These are phyloP conservation scores for Angomonas desouzai DNA, from an alignment of 208 protist species.

Conservation along the genomic window DNA sequence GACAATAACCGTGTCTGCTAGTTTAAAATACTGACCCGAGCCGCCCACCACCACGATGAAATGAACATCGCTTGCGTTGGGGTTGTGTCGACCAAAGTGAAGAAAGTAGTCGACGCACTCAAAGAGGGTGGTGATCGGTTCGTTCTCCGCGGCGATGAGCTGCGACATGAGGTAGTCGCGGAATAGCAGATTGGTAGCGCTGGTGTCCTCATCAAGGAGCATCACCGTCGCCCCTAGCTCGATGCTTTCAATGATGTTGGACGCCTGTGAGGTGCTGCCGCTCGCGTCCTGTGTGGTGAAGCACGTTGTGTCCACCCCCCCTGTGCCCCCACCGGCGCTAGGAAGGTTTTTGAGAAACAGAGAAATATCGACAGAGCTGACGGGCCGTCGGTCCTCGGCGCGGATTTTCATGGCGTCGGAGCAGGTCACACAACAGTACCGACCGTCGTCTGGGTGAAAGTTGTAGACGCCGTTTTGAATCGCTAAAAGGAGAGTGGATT, in stretches of 20 bases:
- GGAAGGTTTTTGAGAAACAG: slow-evolving; percentile 92
- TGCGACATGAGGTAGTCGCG: slow-evolving; percentile 86
- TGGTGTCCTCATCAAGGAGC: slow-evolving; percentile 96
- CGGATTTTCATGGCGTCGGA: slow-evolving; percentile 89
- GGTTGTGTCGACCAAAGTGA: background rate
- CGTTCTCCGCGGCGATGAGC: slow-evolving; percentile 81
- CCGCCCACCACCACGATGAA: slow-evolving; percentile 92
- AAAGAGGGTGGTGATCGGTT: slow-evolving; percentile 94
- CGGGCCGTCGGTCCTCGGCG: slow-evolving; percentile 89
- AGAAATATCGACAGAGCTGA: slow-evolving; percentile 90
- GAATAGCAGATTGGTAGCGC: slow-evolving; percentile 96
- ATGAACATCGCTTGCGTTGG: slow-evolving; percentile 50
- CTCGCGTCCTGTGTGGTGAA: slow-evolving; percentile 83
- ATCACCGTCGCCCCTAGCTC: slow-evolving; percentile 86
- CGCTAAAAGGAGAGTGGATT: slow-evolving; percentile 92
- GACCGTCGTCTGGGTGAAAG: slow-evolving; percentile 90
- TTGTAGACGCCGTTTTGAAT: slow-evolving; percentile 94
- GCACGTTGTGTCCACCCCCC: slow-evolving; percentile 30
- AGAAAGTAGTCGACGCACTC: slow-evolving; percentile 62
- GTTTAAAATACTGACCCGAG: slow-evolving; percentile 90
- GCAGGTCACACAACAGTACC: slow-evolving; percentile 85
- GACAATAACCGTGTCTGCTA: slow-evolving; percentile 82
- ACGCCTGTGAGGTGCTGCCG: slow-evolving; percentile 90
- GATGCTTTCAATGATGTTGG: slow-evolving; percentile 92
- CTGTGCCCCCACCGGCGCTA: slow-evolving; percentile 7